Percentiles rank a stretch among this genome's conserved stretches.
Evolutionary conservation across 2,329 filamentous ascomycete genomes (phyloP).

Genomic region (Cyclaneusma minus): DNA sequence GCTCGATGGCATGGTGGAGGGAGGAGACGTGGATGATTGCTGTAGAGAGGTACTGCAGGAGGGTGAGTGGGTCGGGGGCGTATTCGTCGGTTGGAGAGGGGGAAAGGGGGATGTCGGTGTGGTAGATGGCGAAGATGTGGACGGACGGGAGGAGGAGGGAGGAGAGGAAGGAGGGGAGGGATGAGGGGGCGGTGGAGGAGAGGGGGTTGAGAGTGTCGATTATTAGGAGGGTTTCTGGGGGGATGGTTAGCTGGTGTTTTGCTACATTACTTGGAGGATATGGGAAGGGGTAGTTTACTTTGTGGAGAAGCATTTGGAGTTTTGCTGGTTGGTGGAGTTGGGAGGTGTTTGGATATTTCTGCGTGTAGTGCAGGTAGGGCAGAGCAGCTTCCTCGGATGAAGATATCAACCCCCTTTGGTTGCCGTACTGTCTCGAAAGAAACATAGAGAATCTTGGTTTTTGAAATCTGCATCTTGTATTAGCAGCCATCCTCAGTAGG

Average conservation of each 20-base stretch:
- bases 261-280: neutral
- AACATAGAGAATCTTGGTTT: conserved; percentile 58
- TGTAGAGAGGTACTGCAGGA: conserved; percentile 77
- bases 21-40: conserved; percentile 62
- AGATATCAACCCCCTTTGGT: conserved; percentile 47
- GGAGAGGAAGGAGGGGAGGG: conserved; percentile 54
- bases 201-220: conserved; percentile 68
- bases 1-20: conserved; percentile 57
- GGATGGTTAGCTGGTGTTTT: conserved; percentile 5
- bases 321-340: conserved; percentile 23
- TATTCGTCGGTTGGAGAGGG: conserved; percentile 32
- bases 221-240: conserved; percentile 56
- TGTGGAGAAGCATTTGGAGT: conserved; percentile 4
- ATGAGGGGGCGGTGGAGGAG: conserved; percentile 32
- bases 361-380: conserved; percentile 36
- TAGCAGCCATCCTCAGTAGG: neutral
- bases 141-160: conserved; percentile 49
- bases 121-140: conserved; percentile 68
- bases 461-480: conserved; percentile 31
- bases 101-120: conserved; percentile 57
- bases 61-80: conserved; percentile 51
- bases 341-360: conserved; percentile 39
- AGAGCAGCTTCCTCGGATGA: conserved; percentile 50
- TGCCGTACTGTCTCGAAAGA: conserved; percentile 59
- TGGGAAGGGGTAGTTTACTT: conserved; percentile 1